Evolutionary conservation across 345 rosid species (phyloP).

Genomic region (Boechera stricta): DNA sequence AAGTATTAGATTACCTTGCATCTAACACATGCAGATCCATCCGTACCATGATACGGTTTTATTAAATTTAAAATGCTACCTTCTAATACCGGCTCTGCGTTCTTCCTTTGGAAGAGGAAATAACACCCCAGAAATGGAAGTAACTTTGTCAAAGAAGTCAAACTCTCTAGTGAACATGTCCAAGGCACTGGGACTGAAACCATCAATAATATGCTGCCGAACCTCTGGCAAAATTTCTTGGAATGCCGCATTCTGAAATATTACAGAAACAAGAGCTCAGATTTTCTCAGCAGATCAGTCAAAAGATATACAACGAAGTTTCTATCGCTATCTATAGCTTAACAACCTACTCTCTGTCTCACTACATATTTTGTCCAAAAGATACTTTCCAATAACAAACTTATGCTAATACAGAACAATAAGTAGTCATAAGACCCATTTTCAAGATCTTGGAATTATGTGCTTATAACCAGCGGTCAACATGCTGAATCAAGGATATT

Average conservation of each 20-base stretch:
- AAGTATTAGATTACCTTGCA: constrained; percentile 39
- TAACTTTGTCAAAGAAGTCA: constrained; percentile 92
- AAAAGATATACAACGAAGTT: constrained; percentile 6
- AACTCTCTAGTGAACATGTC: constrained; percentile 88
- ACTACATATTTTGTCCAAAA: constrained; percentile 7
- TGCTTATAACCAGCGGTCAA: not conserved
- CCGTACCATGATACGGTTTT: constrained; percentile 12
- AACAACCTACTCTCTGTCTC: constrained; percentile 25
- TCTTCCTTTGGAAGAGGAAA: constrained; percentile 89
- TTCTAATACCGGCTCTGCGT: constrained; percentile 94
- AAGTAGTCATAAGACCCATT: constrained; percentile 26
- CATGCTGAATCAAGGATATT: constrained; percentile 6
- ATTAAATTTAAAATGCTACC: constrained; percentile 50
- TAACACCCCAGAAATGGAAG: constrained; percentile 88
- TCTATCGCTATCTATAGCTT: constrained; percentile 22
- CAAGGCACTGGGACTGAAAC: constrained; percentile 77
- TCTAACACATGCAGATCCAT: constrained; percentile 16
- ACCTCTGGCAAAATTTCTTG: constrained; percentile 81
- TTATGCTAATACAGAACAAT: constrained; percentile 19
- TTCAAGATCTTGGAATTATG: constrained; percentile 12
- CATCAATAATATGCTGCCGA: constrained; percentile 83
- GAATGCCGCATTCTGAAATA: constrained; percentile 75
- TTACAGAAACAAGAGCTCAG: constrained; percentile 24
- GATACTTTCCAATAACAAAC: constrained; percentile 21
- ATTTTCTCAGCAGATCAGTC: not conserved